Conservation (phyloP, 2,329 filamentous ascomycete species). For the Ophiostoma populinum region DNA sequence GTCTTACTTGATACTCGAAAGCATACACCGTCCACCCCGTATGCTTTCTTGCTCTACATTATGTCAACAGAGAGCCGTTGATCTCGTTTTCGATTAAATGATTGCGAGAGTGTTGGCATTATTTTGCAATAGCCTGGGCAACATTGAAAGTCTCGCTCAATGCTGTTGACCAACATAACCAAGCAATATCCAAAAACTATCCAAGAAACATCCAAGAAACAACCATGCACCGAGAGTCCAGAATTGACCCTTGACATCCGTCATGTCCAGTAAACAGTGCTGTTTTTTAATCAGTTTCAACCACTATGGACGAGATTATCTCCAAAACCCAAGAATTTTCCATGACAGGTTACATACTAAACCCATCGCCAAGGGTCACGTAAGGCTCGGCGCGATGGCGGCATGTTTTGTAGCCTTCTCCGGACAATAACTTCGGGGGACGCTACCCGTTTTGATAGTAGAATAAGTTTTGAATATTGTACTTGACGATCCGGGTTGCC, state of each 20-base stretch:
- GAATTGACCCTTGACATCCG: too few species aligned
- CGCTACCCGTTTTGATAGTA: neutral
- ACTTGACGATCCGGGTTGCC: too few species aligned
- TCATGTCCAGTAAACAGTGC: too few species aligned
- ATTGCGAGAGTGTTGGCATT: constrained; percentile 1
- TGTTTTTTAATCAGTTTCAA: too few species aligned
- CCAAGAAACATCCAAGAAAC: too few species aligned
- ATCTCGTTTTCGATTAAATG: neutral
- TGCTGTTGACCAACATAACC: too few species aligned
- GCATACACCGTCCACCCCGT: too few species aligned
- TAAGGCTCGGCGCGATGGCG: constrained; percentile 1
- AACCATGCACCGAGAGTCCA: too few species aligned
- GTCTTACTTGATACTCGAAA: too few species aligned
- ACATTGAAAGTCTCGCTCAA: neutral
- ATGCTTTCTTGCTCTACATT: too few species aligned
- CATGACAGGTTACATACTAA: constrained; percentile 2
- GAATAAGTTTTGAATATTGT: neutral
- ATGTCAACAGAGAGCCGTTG: neutral
- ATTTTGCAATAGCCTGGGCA: constrained; percentile 1
- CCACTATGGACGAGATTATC: too few species aligned
- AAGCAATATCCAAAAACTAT: too few species aligned
- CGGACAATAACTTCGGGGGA: neutral
- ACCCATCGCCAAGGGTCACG: neutral
- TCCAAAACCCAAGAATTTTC: neutral
- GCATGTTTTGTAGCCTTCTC: constrained; percentile 1